These are phyloP conservation scores for Sarocladiaceae sp. DNA, from an alignment of 2,329 filamentous ascomycete species.

Conservation along the genomic window DNA sequence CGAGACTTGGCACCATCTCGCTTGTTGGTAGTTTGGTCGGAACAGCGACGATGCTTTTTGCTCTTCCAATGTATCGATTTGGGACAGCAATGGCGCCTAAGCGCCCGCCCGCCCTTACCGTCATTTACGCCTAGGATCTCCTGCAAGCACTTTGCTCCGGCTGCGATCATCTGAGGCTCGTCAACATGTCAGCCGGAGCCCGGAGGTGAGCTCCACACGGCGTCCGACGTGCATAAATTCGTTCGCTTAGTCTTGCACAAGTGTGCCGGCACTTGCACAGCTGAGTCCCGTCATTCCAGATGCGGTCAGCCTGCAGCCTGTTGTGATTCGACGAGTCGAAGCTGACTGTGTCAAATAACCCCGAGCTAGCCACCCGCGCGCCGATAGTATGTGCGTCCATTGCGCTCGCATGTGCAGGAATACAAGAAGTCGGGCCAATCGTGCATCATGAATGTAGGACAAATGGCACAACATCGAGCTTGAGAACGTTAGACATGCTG, in stretches of 20 bases:
- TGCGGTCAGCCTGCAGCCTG: neutral
- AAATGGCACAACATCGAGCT: too few species aligned
- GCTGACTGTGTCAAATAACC: neutral
- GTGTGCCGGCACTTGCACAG: constrained; percentile 4
- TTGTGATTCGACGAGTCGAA: neutral
- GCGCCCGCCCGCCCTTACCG: too few species aligned
- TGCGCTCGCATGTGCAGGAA: neutral
- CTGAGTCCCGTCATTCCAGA: constrained; percentile 2
- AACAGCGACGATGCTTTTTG: too few species aligned
- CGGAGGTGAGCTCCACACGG: neutral
- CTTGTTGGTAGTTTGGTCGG: too few species aligned
- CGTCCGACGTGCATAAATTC: neutral
- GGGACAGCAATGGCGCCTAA: too few species aligned
- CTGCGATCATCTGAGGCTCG: neutral
- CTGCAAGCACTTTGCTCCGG: constrained; percentile 5
- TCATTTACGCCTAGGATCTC: neutral
- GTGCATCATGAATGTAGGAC: too few species aligned
- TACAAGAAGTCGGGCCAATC: too few species aligned
- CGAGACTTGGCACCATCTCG: neutral
- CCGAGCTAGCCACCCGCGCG: neutral
- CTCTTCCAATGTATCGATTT: too few species aligned
- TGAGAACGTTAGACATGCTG: too few species aligned
- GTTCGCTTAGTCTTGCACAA: constrained; percentile 8
- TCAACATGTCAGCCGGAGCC: neutral
- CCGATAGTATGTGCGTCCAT: neutral